Percentiles rank a stretch among this genome's conserved stretches.
These are phyloP conservation scores for Cercospora sesami DNA, from an alignment of 2,329 filamentous ascomycete species.

Conservation along the genomic window DNA sequence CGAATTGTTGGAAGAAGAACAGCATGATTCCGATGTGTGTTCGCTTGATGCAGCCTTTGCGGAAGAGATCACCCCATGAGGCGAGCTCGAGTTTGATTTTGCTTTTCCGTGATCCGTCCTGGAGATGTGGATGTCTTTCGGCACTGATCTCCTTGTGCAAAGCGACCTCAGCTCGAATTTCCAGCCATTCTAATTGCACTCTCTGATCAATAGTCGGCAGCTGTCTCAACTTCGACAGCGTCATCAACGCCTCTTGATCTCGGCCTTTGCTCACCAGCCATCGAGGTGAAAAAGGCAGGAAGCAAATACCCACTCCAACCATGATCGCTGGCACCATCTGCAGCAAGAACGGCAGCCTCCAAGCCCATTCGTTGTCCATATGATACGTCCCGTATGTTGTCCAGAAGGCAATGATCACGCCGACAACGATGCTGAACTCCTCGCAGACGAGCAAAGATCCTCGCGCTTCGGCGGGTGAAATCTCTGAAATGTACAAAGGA, in stretches of 20 bases:
- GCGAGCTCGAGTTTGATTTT: constrained; percentile 48
- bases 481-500: constrained; percentile 73
- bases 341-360: constrained; percentile 51
- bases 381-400: constrained; percentile 57
- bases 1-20: constrained; percentile 55
- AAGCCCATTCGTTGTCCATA: constrained; percentile 50
- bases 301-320: constrained; percentile 37
- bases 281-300: constrained; percentile 40
- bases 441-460: constrained; percentile 51
- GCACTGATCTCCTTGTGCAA: constrained; percentile 51
- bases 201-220: constrained; percentile 52
- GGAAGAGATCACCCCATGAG: constrained; percentile 53
- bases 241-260: constrained; percentile 36
- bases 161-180: constrained; percentile 55
- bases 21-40: constrained; percentile 55
- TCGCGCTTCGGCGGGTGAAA: constrained; percentile 61
- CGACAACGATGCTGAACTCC: constrained; percentile 49
- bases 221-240: constrained; percentile 36
- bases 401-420: constrained; percentile 56
- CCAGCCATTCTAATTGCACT: constrained; percentile 55
- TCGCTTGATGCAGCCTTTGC: constrained; percentile 47
- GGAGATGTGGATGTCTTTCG: constrained; percentile 41
- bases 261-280: constrained; percentile 38
- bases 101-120: constrained; percentile 27
- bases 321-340: constrained; percentile 45